Evolutionary conservation across 805 yeast genomes (phyloP).

Genomic region (Millerozyma miso): DNA sequence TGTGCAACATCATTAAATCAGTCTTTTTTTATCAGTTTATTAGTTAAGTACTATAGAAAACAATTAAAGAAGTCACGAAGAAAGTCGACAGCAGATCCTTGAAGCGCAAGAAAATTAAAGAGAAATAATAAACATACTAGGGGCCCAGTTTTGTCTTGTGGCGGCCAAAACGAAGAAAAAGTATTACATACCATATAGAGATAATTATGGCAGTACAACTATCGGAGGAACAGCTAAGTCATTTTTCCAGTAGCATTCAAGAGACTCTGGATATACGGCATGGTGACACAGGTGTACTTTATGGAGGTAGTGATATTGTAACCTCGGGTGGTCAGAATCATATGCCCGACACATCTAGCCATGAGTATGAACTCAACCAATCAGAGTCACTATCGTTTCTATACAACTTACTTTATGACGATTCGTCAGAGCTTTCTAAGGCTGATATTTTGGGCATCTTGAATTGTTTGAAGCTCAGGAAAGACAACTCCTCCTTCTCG

Average conservation of each 20-base stretch:
- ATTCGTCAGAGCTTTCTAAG: conserved; percentile 26
- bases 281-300: neutral
- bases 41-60: too few species aligned
- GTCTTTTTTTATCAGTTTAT: neutral
- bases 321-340: neutral
- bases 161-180: neutral
- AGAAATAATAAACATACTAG: neutral
- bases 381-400: conserved; percentile 39
- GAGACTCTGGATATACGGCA: neutral
- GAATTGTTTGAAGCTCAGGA: conserved; percentile 33
- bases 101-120: too few species aligned
- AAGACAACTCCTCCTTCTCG: conserved; percentile 30
- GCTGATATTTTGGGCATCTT: conserved; percentile 33
- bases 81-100: too few species aligned
- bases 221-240: conserved; percentile 6
- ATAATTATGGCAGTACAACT: conserved; percentile 6
- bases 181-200: neutral
- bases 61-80: too few species aligned
- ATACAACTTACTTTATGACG: conserved; percentile 36
- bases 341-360: neutral
- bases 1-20: neutral
- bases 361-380: conserved; percentile 36
- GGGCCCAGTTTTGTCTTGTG: neutral
- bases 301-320: neutral
- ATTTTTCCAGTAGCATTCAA: conserved; percentile 2